Percentiles rank a stretch among this genome's conserved stretches.
These are phyloP conservation scores for Cerioporus squamosus DNA, from an alignment of 1,284 basidiomycete genomes.

Conservation along the genomic window DNA sequence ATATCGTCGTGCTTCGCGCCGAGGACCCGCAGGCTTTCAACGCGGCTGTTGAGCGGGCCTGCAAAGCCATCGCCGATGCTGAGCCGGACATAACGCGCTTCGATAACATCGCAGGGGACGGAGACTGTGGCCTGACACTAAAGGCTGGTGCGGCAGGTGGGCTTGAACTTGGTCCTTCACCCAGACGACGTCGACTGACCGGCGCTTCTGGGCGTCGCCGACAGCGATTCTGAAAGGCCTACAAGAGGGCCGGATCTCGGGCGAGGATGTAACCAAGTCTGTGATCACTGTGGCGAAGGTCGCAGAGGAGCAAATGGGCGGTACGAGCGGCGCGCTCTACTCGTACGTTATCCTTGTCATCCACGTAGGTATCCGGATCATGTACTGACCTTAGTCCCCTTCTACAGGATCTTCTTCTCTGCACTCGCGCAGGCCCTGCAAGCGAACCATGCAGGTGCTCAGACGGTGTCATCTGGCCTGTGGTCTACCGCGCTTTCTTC, in stretches of 20 bases:
- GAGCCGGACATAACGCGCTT: slow-evolving; percentile 90
- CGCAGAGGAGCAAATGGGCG: slow-evolving; percentile 89
- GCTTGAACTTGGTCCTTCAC: slow-evolving; percentile 1
- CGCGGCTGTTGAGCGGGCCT: slow-evolving; percentile 64
- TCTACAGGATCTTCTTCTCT: slow-evolving; percentile 82
- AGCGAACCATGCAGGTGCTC: slow-evolving; percentile 35
- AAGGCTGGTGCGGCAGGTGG: slow-evolving; percentile 68
- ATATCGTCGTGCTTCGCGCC: slow-evolving; percentile 39
- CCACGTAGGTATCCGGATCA: not conserved
- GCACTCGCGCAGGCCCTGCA: slow-evolving; percentile 81
- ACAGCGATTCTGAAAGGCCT: slow-evolving; percentile 60
- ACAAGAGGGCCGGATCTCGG: slow-evolving; percentile 53
- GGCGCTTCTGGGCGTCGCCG: not conserved
- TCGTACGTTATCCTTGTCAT: slow-evolving; percentile 57
- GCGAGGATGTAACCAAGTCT: slow-evolving; percentile 64
- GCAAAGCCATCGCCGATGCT: slow-evolving; percentile 71
- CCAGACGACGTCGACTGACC: too few relatives aligned
- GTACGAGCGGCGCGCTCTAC: slow-evolving; percentile 91
- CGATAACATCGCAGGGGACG: slow-evolving; percentile 82
- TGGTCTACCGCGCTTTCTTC: slow-evolving; percentile 68
- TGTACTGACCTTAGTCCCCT: not conserved
- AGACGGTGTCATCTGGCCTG: slow-evolving; percentile 47
- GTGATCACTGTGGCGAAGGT: slow-evolving; percentile 75
- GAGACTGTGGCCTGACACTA: slow-evolving; percentile 85
- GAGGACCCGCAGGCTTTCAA: slow-evolving; percentile 56